Evolutionary conservation across 2,329 filamentous ascomycete species (phyloP), one percentile per base, ranked within the genome.

Genomic region (Trichoderma lentiforme): DNA sequence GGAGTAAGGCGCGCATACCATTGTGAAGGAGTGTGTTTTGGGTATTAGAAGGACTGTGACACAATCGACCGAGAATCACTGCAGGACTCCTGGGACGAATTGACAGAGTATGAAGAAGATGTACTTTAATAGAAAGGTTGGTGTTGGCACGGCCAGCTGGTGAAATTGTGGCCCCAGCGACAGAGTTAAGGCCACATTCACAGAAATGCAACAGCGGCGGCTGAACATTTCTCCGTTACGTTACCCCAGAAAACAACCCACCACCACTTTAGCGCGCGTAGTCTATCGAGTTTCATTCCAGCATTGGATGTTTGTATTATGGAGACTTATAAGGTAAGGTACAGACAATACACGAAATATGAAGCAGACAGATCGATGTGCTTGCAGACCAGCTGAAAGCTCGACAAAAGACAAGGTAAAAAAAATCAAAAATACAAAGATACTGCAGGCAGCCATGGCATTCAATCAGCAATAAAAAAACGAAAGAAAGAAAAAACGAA

Each of bases 171-270:
- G 77, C 74, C 73, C 73, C 72, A 72, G 60, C 75, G 73, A 73
- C 73, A 74, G 76, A 82, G 80, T 83, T 83, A 79, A 84, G 82
- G 82, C 82, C 82, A 84, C 82, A 80, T 83, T 83, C 82, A 75
- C 81, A 81, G 78, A 82, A 81, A 79, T 74, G 57, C 58, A 73
- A 73, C 32, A 73, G 74, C 36, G 47, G 68, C 80, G 80, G 79
- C 71, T 51, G 70, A 81, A 81, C 73, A 68, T 79, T 82, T 76
- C 73, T 82, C 81, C 81, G 81, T 36, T 36, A 36, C 34, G 34
- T 36, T 61, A 61, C 61, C 39, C 53, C 66, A 67, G 71, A 65
- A 36, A 60, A 34, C 28, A 56, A 5, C 15, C 21, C 26, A 34
- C 67, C 32, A 47, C 47, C 26, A 24, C 57, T 36, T 70, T 70